phyloP scores from a whole-genome alignment of 257 asterid genomes.

The Paraleonurus japonicus region DNA sequence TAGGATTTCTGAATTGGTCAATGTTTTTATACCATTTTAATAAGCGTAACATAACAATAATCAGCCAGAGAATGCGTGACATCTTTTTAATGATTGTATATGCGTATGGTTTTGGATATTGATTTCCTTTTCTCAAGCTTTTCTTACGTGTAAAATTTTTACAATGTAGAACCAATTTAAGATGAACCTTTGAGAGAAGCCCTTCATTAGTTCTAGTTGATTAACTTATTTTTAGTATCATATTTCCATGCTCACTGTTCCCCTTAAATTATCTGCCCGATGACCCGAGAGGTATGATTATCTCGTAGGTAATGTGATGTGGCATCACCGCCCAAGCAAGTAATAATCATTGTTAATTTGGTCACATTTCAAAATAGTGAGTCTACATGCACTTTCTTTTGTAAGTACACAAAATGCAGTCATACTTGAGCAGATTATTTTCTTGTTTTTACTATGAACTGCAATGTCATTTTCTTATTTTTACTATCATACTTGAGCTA shows the following conservation, averaged over 20 bases:
- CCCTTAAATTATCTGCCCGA: not conserved
- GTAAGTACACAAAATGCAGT: not conserved
- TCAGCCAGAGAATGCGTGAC: constrained; percentile 2
- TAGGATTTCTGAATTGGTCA: constrained; percentile 22
- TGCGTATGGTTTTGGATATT: not conserved
- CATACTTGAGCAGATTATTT: too few species aligned
- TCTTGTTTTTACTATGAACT: too few species aligned
- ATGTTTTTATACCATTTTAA: not conserved
- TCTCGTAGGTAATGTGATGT: not conserved
- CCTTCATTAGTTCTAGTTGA: constrained; percentile 1
- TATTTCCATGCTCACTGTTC: not conserved
- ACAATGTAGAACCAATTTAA: not conserved
- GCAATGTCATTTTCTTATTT: not conserved
- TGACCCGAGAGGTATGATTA: not conserved
- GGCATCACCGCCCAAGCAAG: not conserved
- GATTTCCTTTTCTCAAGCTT: not conserved
- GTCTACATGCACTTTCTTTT: not conserved
- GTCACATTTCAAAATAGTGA: not conserved
- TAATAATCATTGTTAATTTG: not conserved
- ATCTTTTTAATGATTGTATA: not conserved
- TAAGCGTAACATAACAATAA: not conserved
- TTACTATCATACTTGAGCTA: not conserved
- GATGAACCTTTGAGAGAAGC: not conserved
- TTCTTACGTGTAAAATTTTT: not conserved
- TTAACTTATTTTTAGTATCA: not conserved